Conservation (phyloP, 2,329 filamentous ascomycete genomes). For the Pestalotiopsis fici region DNA sequence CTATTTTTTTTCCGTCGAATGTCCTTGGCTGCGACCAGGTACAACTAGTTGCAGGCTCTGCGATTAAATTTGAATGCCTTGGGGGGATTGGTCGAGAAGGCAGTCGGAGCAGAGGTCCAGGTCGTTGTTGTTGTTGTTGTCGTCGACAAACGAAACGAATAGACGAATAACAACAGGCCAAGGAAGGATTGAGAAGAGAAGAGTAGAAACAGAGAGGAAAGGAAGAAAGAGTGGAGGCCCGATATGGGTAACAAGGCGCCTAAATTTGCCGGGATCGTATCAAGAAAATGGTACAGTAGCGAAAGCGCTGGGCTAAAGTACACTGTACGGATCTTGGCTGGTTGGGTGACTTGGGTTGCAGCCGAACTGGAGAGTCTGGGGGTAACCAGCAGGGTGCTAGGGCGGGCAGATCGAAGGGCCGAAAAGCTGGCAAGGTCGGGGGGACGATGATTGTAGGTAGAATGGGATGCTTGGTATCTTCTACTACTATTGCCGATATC, state of each 20-base stretch:
- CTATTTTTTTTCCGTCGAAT: neutral
- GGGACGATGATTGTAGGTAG: neutral
- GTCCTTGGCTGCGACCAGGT: neutral
- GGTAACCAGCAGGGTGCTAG: neutral
- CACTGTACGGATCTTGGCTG: neutral
- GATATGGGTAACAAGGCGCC: slow-evolving; percentile 5
- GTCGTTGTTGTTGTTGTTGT: neutral
- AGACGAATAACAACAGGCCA: neutral
- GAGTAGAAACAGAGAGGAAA: neutral
- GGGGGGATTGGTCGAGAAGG: neutral
- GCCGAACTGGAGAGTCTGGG: neutral
- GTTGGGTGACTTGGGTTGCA: neutral
- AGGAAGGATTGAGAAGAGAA: slow-evolving; percentile 2
- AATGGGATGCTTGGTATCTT: too few relatives aligned
- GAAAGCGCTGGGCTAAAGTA: neutral
- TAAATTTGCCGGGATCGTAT: slow-evolving; percentile 5
- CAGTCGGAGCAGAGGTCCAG: neutral
- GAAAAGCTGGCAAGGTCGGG: neutral
- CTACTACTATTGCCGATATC: neutral
- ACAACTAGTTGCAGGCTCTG: neutral
- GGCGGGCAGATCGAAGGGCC: neutral
- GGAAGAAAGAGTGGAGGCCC: neutral
- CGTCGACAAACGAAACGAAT: neutral
- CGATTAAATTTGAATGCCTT: neutral
- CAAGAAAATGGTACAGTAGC: neutral